Percentiles rank a stretch among this genome's conserved stretches.
phyloP scores from a whole-genome alignment of 2,329 filamentous ascomycete species.

The Epichloe glyceriae region DNA sequence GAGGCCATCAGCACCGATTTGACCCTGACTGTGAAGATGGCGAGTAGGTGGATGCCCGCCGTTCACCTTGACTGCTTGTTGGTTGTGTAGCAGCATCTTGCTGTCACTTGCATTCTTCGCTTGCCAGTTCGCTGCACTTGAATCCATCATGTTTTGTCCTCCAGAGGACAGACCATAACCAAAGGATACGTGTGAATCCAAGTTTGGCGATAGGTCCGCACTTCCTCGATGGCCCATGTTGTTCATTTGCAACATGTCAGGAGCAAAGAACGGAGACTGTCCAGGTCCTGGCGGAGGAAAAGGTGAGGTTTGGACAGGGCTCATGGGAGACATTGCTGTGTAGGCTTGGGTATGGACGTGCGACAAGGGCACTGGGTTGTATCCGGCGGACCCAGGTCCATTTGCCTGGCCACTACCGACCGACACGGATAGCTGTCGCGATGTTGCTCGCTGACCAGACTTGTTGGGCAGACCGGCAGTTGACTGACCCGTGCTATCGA shows the following conservation, averaged over 20 bases:
- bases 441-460: conserved; percentile 9
- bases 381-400: conserved; percentile 19
- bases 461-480: conserved; percentile 5
- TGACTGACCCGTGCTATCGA: conserved; percentile 5
- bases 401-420: conserved; percentile 26
- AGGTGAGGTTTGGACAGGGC: conserved; percentile 30
- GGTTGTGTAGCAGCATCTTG: conserved; percentile 10
- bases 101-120: neutral
- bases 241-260: conserved; percentile 40
- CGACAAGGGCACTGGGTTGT: conserved; percentile 28
- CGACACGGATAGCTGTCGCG: conserved; percentile 16
- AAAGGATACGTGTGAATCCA: conserved; percentile 66
- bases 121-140: conserved; percentile 13
- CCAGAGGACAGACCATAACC: conserved; percentile 20
- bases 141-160: conserved; percentile 26
- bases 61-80: conserved; percentile 16
- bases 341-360: conserved; percentile 30
- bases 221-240: conserved; percentile 32
- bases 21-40: conserved; percentile 11
- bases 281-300: conserved; percentile 24
- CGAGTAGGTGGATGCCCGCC: conserved; percentile 16
- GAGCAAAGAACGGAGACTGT: conserved; percentile 31
- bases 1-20: conserved; percentile 10
- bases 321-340: conserved; percentile 38
- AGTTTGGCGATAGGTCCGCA: conserved; percentile 45